phyloP scores from a whole-genome alignment of 768 basidiomycete genomes.

The Leccinellum rugosiceps region DNA sequence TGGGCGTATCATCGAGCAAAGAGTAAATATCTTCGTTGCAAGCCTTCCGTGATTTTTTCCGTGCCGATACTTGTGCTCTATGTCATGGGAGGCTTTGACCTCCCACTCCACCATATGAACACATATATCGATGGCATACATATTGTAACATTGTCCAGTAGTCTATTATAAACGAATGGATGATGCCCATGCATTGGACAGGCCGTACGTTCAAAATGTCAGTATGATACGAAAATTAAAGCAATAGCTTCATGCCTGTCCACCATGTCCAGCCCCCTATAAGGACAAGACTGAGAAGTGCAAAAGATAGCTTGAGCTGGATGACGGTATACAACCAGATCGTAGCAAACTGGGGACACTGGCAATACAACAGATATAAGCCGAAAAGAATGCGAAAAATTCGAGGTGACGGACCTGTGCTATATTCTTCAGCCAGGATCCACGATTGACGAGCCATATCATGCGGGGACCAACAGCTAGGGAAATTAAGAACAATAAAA shows the following conservation, averaged over 20 bases:
- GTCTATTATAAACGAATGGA: not conserved
- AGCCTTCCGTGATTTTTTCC: not conserved
- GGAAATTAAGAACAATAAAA: conserved; percentile 56
- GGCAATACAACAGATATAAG: conserved; percentile 1
- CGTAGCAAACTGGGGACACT: conserved; percentile 78
- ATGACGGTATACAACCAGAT: conserved; percentile 75
- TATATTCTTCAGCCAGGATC: conserved; percentile 71
- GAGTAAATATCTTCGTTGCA: conserved; percentile 27
- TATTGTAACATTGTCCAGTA: not conserved
- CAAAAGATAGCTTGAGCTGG: conserved; percentile 63
- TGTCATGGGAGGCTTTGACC: not conserved
- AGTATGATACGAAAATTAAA: conserved; percentile 17
- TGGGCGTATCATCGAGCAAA: conserved; percentile 81
- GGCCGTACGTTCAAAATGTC: not conserved
- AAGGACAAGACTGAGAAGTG: conserved; percentile 50
- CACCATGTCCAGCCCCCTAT: conserved; percentile 62
- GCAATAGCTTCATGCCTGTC: conserved; percentile 49
- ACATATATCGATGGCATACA: conserved; percentile 11
- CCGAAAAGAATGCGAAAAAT: not conserved
- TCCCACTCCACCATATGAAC: not conserved
- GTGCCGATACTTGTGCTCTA: not conserved
- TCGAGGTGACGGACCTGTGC: conserved; percentile 50
- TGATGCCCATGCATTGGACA: not conserved
- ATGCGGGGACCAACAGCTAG: conserved; percentile 58
- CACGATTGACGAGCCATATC: conserved; percentile 67